Conservation (phyloP, 2,329 filamentous ascomycete species). For the Chaetomiaceae sp. region DNA sequence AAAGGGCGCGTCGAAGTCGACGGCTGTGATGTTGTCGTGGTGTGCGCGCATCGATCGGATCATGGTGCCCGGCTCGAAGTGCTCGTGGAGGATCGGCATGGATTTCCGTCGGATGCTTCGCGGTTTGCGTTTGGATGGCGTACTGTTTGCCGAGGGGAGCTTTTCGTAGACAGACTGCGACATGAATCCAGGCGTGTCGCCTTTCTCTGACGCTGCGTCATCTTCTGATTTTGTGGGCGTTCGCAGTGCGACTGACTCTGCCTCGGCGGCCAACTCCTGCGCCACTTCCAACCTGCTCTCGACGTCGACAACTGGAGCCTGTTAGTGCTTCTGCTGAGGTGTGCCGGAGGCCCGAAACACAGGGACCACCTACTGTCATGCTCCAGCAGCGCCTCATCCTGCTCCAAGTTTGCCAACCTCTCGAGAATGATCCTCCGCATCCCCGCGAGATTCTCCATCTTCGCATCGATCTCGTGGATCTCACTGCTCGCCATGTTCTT, state of each 20-base stretch:
- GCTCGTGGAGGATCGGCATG: conserved; percentile 92
- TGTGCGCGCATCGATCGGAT: conserved; percentile 90
- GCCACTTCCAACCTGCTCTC: conserved; percentile 59
- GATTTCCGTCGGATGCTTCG: conserved; percentile 68
- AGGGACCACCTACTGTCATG: conserved; percentile 64
- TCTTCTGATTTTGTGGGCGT: conserved; percentile 51
- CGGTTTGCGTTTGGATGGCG: conserved; percentile 47
- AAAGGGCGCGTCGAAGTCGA: conserved; percentile 97
- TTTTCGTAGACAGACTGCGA: conserved; percentile 97
- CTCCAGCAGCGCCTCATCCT: conserved; percentile 85
- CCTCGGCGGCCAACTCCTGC: conserved; percentile 55
- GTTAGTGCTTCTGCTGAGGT: conserved; percentile 12
- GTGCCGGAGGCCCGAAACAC: not conserved
- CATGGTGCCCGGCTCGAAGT: conserved; percentile 82
- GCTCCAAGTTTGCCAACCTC: conserved; percentile 76
- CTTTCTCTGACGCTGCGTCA: conserved; percentile 48
- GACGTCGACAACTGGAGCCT: conserved; percentile 55
- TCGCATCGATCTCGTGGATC: conserved; percentile 94
- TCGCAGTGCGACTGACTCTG: conserved; percentile 50
- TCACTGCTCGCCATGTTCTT: conserved; percentile 98
- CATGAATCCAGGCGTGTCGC: conserved; percentile 68
- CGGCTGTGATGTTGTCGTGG: conserved; percentile 76
- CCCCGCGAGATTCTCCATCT: conserved; percentile 85
- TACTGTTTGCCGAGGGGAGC: conserved; percentile 56
- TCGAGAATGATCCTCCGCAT: conserved; percentile 93